Evolutionary conservation across 1,284 basidiomycete species (phyloP).

Genomic region (Binderoboletus segoi): DNA sequence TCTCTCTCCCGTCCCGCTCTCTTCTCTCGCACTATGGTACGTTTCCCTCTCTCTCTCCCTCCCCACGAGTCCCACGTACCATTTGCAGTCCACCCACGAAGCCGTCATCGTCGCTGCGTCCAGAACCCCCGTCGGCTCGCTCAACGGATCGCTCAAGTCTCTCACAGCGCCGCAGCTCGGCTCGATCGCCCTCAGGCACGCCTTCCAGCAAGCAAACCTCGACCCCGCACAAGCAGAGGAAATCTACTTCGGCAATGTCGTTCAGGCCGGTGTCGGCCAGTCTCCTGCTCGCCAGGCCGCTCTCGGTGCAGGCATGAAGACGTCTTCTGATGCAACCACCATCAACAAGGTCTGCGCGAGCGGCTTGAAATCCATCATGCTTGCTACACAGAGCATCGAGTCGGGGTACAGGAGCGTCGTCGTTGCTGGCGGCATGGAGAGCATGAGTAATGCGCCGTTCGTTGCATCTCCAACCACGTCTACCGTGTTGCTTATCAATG

Average conservation of each 20-base stretch:
- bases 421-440: constrained; percentile 96
- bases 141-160: constrained; percentile 88
- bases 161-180: constrained; percentile 93
- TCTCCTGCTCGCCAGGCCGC: constrained; percentile 96
- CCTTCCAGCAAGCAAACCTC: constrained; percentile 80
- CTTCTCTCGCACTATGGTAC: constrained; percentile 48
- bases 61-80: not conserved
- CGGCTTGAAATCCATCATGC: constrained; percentile 93
- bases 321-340: constrained; percentile 93
- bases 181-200: constrained; percentile 86
- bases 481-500: constrained; percentile 5
- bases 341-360: constrained; percentile 99
- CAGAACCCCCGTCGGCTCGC: constrained; percentile 92
- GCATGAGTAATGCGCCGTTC: constrained; percentile 97
- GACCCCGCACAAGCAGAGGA: constrained; percentile 87
- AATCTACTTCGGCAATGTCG: constrained; percentile 95
- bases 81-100: constrained; percentile 57
- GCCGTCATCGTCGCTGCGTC: constrained; percentile 95
- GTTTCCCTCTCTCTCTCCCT: constrained; percentile 14
- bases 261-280: constrained; percentile 95
- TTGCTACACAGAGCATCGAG: constrained; percentile 89
- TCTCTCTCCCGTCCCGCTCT: constrained; percentile 40
- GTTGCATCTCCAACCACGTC: not conserved
- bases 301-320: constrained; percentile 80
- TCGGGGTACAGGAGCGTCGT: constrained; percentile 87